phyloP scores from a whole-genome alignment of 1,284 basidiomycete genomes.

The Exobasidium rhododendri region DNA sequence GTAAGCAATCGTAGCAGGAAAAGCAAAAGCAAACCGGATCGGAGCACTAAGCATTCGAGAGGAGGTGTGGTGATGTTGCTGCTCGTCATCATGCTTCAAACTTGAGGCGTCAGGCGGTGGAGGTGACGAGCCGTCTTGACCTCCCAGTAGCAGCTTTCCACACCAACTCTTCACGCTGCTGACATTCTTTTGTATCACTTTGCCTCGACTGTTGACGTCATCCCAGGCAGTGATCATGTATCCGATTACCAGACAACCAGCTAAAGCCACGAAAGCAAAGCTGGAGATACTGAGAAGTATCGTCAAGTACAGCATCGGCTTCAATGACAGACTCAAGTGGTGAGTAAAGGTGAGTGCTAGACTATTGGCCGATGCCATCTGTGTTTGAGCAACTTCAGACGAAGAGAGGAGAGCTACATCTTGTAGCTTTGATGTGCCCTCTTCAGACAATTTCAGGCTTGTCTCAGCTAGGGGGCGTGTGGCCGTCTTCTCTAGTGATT shows the following conservation, averaged over 20 bases:
- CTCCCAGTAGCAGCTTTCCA: conserved; percentile 22
- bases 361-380: conserved; percentile 35
- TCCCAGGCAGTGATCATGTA: conserved; percentile 44
- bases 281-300: conserved; percentile 41
- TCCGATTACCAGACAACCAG: conserved; percentile 33
- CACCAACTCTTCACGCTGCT: conserved; percentile 8
- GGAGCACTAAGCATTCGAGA: background rate
- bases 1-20: conserved; percentile 2
- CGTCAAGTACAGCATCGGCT: conserved; percentile 39
- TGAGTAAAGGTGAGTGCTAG: conserved; percentile 39
- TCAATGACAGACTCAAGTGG: conserved; percentile 36
- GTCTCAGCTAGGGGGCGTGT: background rate
- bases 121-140: background rate
- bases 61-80: background rate
- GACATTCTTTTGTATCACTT: conserved; percentile 18
- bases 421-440: conserved; percentile 11
- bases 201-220: conserved; percentile 28
- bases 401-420: conserved; percentile 32
- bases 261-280: conserved; percentile 34
- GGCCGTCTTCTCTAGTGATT: background rate
- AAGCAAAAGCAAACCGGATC: background rate
- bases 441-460: no score
- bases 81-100: background rate
- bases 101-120: background rate
- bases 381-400: conserved; percentile 37